A percentile compares a stretch with the other conserved stretches of the same genome.
These are phyloP conservation scores for Puccinellia tenuiflora DNA, from an alignment of 176 grass and related monocot genomes.

Conservation along the genomic window DNA sequence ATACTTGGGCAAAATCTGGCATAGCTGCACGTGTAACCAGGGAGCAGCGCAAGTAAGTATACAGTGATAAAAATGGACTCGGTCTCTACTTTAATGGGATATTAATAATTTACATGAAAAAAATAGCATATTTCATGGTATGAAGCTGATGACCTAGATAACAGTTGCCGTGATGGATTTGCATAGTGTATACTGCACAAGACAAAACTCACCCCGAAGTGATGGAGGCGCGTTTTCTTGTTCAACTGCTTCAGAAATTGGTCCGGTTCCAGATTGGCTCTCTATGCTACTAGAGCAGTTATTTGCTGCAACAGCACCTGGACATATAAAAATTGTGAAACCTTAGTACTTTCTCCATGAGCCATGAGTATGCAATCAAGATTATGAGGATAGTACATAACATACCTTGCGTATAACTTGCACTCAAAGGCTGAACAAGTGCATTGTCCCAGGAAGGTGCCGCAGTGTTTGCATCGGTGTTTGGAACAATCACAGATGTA, in stretches of 20 bases:
- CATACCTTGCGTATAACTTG: constrained; percentile 41
- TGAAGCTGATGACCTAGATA: neutral
- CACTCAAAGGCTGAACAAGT: constrained; percentile 36
- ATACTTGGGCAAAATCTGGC: constrained; percentile 95
- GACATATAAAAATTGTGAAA: constrained; percentile 16
- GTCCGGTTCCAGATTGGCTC: constrained; percentile 42
- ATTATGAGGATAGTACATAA: neutral
- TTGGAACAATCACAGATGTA: constrained; percentile 29
- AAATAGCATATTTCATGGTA: neutral
- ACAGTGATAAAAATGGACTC: neutral
- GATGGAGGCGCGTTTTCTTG: constrained; percentile 56
- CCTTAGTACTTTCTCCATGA: constrained; percentile 12
- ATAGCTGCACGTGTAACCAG: constrained; percentile 40
- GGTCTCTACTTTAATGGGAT: neutral
- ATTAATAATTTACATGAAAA: neutral
- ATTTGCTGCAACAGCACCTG: constrained; percentile 47
- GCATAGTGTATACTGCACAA: neutral
- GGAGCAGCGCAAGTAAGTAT: constrained; percentile 21
- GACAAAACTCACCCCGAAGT: constrained; percentile 42
- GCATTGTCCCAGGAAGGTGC: constrained; percentile 37
- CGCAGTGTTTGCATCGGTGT: constrained; percentile 15
- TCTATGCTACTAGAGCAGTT: constrained; percentile 72
- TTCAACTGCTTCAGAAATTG: constrained; percentile 58
- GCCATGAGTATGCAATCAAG: neutral
- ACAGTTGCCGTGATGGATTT: constrained; percentile 10